Base-by-base conservation (phyloP, 345 rosid genomes). In the Ceriops tagal region DNA sequence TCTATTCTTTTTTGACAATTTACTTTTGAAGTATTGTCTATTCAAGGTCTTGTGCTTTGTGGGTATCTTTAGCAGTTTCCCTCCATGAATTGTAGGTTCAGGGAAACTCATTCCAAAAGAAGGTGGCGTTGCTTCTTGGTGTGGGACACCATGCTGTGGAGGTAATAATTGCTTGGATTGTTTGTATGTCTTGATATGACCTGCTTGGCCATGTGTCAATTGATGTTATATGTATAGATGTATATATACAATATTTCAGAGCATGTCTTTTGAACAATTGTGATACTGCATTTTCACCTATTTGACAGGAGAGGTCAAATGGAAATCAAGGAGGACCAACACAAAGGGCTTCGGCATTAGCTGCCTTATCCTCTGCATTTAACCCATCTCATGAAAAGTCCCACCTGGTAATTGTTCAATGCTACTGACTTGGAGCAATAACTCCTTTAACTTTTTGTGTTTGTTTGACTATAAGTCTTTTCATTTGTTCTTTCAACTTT, bases 61-160 rank as follows among this genome's bases (percentile, higher is more conserved):
- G 18, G 60, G 16, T 57, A 61, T 61, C 22, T 69, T 64, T 37
- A 59, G 27, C 37, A 61, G 30, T n/a, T 62, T 43, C 76, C 76
- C 32, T 71, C 27, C 27, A 27, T 76, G 62, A 55, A 56, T 49
- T 65, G 35, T 91, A 96, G 99, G 93, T 80, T 76, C 91, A 77
- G 58, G 99, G 99, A 67, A 96, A 96, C 80, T 96, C 99, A 39
- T 96, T 90, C 81, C 99, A 89, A 80, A 96, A 96, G 84, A 96
- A 90, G 81, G 89, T 81, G 61, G 91, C 98, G 24, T 68, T 88
- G 67, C 88, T 96, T 72, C 86, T 96, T 77, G 99, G 99, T 55
- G 69, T 86, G 64, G 88, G 84, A 71, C 68, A 70, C 73, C 92
- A 88, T 68, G 84, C 65, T 53, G 84, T 75, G 19, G 97, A 95